Evolutionary conservation across 495 filamentous ascomycete species (phyloP), one percentile per base, ranked within the genome.

Genomic region (Hypoxylon trugodes): DNA sequence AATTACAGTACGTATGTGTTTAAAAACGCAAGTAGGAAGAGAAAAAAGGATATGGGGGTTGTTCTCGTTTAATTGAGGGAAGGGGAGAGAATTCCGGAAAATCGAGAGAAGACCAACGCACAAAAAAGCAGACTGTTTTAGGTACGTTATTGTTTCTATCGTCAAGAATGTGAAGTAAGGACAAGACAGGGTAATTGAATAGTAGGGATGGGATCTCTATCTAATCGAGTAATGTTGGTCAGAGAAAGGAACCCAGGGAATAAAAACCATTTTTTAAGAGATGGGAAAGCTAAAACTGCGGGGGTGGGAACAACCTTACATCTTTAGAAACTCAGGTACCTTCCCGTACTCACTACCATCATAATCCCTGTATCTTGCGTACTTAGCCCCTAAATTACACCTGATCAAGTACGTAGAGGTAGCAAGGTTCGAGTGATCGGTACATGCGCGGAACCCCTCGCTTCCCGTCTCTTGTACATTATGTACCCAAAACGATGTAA

Each of bases 211-310:
- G n/a, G n/a, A n/a, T n/a, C n/a, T n/a, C n/a, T 38, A 53, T 46
- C 19, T 36, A 36, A 45, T 45, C 41, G 10, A 30, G 28, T 26
- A 18, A 46, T 24, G n/a, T 28, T 36, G 35, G 22, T n/a, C 6
- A 35, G 19, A n/a, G n/a, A n/a, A 30, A 45, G 37, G 33, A 42
- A 26, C n/a, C n/a, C n/a, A n/a, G n/a, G n/a, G 56, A 52, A 36
- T 21, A 40, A 33, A 51, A 52, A 18, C 16, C 43, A 36, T 25
- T 51, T 52, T 45, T 46, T 45, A 2, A 35, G 28, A 21, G 33
- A 50, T 50, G 46, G 56, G 37, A 59, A 58, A 48, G 19, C 33
- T 19, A 30, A 33, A 19, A 53, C 36, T 45, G 51, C 38, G 51
- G 51, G 51, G 51, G 28, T n/a, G n/a, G n/a, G n/a, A n/a, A n/a